Conservation (phyloP, 306 rosid genomes). For the Vicia sativa region DNA sequence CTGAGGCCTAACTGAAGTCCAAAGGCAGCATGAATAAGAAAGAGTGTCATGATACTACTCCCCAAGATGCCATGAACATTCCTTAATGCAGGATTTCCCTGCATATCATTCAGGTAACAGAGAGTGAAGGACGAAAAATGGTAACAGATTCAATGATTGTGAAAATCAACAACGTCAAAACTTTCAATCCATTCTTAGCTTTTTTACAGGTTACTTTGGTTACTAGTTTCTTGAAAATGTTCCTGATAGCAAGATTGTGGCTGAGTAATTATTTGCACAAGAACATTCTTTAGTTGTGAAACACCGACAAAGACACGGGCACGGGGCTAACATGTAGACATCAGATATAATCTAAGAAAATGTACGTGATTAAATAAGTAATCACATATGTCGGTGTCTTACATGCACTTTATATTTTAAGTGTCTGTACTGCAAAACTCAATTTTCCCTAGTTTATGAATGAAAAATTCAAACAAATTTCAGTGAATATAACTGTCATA, state of each 20-base stretch:
- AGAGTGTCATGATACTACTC: constrained; percentile 85
- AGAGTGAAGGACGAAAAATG: background rate
- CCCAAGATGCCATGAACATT: constrained; percentile 84
- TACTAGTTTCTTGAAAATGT: constrained; percentile 6
- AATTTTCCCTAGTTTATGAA: background rate
- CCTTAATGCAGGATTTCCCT: constrained; percentile 81
- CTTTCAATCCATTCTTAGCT: constrained; percentile 10
- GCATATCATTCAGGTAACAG: constrained; percentile 37
- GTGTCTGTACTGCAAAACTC: background rate
- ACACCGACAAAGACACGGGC: background rate
- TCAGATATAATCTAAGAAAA: background rate
- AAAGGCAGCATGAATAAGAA: constrained; percentile 80
- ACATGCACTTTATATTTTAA: background rate
- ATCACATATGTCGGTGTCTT: background rate
- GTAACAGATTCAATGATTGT: background rate
- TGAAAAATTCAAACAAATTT: background rate
- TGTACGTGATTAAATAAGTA: background rate
- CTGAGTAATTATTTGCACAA: background rate
- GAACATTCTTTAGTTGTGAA: background rate
- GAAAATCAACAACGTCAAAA: background rate
- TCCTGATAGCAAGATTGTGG: background rate
- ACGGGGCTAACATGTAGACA: background rate
- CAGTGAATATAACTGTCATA: background rate
- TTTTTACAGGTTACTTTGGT: background rate
- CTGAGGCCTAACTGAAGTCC: constrained; percentile 90